Base-by-base conservation (phyloP, 2,329 filamentous ascomycete species). In the Alternaria sp. region DNA sequence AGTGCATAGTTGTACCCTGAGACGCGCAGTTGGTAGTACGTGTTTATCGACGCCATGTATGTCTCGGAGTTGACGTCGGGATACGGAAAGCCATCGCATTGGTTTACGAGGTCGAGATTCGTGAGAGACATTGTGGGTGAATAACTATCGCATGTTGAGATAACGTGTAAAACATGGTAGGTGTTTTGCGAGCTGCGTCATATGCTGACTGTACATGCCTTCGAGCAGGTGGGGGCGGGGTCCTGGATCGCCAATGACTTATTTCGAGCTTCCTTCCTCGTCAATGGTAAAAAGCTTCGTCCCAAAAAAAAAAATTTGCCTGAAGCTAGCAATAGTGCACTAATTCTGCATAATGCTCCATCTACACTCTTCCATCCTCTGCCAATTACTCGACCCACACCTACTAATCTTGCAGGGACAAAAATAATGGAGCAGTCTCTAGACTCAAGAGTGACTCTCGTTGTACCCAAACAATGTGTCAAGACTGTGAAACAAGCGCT, bases 61-160 rank as follows among this genome's bases (percentile, higher is more conserved):
- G 57, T 83, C 74, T 9, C 45, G 14, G 86, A 83, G 63, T 88
- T 81, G 54, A 81, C 82, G 55, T 89, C 83, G 55, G 85, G 83
- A 78, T 96, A 92, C 1, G 93, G 93, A 72, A 96, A 96, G 71
- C 91, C 94, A 73, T 87, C 85, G 77, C 84, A 85, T 75, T 86
- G 83, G 51, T 81, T 78, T 46, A 87, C 74, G 26, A 87, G 77
- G 51, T 86, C 83, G 49, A 87, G 77, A 63, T 86, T 83, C 26
- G 81, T 80, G 60, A 80, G 77, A 2, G 69, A 52, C 74, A 77
- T 77, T 44, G 34, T 66, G 36, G 28, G 14, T 36, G 34, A 24
- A 21, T 5, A 50, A 60, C 21, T 50, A 31, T 14, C 37, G 48
- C n/a, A 45, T 29, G 14, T 28, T 17, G 31, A 10, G 37, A 28